A percentile compares a stretch with the other conserved stretches of the same genome.
These are phyloP conservation scores for Amanita polypyramis DNA, from an alignment of 768 basidiomycete species.

Conservation along the genomic window DNA sequence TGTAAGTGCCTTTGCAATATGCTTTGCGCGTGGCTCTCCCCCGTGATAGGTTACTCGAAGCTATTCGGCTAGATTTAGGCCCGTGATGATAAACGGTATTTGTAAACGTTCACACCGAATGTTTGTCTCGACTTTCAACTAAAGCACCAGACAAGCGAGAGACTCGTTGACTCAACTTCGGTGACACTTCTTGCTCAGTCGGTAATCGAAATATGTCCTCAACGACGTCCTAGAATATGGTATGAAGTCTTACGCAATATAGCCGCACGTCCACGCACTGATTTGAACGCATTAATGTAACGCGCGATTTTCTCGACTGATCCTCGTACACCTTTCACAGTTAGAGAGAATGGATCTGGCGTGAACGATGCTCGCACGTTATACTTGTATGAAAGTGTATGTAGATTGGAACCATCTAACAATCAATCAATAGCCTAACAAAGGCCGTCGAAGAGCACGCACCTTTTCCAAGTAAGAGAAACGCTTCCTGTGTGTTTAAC, in stretches of 20 bases:
- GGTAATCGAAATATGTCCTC: constrained; percentile 34
- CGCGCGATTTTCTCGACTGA: constrained; percentile 37
- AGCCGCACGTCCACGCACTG: constrained; percentile 26
- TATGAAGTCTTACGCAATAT: neutral
- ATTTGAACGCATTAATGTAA: constrained; percentile 36
- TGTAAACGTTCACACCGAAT: neutral
- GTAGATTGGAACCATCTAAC: constrained; percentile 54
- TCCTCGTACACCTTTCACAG: constrained; percentile 46
- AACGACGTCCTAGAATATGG: constrained; percentile 25
- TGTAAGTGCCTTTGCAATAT: constrained; percentile 40
- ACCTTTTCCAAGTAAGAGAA: constrained; percentile 66
- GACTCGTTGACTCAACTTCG: constrained; percentile 46
- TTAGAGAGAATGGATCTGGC: constrained; percentile 44
- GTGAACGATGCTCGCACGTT: constrained; percentile 53
- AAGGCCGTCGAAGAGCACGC: constrained; percentile 14
- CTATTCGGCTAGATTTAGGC: constrained; percentile 20
- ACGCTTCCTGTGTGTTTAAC: constrained; percentile 49
- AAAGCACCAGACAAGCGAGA: constrained; percentile 63
- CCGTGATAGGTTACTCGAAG: constrained; percentile 43
- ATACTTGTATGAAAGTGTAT: constrained; percentile 47
- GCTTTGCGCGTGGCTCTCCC: constrained; percentile 24
- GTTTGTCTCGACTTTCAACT: constrained; percentile 33
- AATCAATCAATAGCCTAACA: constrained; percentile 6
- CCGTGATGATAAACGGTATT: neutral
- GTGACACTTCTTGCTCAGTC: constrained; percentile 26